Percentiles rank a stretch among this genome's conserved stretches.
These are phyloP conservation scores for Zymoseptoria pseudotritici DNA, from an alignment of 2,329 filamentous ascomycete genomes.

Conservation along the genomic window DNA sequence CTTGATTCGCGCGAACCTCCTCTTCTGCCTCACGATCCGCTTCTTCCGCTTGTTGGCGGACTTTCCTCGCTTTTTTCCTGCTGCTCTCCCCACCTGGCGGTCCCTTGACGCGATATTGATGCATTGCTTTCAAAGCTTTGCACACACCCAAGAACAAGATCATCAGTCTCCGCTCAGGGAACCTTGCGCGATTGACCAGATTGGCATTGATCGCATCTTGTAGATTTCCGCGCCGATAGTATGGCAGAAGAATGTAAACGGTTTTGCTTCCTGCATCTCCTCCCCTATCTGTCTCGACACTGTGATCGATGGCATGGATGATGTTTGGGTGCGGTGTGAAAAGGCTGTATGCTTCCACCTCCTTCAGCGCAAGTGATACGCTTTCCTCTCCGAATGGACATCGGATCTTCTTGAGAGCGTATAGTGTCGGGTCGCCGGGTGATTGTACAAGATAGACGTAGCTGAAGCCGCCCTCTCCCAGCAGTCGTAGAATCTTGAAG, in stretches of 20 bases:
- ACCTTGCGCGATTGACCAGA: constrained; percentile 84
- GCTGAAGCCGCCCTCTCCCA: constrained; percentile 97
- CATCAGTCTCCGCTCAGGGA: constrained; percentile 85
- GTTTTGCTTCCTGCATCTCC: constrained; percentile 68
- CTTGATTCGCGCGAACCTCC: constrained; percentile 42
- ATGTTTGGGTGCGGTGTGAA: constrained; percentile 79
- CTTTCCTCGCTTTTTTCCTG: constrained; percentile 48
- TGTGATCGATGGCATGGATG: constrained; percentile 77
- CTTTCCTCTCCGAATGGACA: constrained; percentile 97
- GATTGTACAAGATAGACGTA: constrained; percentile 99
- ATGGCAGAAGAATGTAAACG: constrained; percentile 91
- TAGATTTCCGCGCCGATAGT: constrained; percentile 89
- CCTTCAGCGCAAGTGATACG: constrained; percentile 87
- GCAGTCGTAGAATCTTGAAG: constrained; percentile 89
- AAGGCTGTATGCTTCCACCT: constrained; percentile 92
- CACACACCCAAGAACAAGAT: constrained; percentile 86
- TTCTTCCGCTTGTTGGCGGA: constrained; percentile 48
- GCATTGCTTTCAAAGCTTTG: constrained; percentile 80
- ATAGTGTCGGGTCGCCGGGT: constrained; percentile 70
- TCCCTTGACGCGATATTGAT: constrained; percentile 66
- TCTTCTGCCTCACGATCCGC: constrained; percentile 44
- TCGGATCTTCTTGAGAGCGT: constrained; percentile 96
- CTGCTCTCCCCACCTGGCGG: constrained; percentile 46
- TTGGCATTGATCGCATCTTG: constrained; percentile 99
- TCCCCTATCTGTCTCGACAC: constrained; percentile 62